Evolutionary conservation across 139 green algal genomes (phyloP), one percentile per base, ranked within the genome.

Genomic region (Coelastrella sp.): DNA sequence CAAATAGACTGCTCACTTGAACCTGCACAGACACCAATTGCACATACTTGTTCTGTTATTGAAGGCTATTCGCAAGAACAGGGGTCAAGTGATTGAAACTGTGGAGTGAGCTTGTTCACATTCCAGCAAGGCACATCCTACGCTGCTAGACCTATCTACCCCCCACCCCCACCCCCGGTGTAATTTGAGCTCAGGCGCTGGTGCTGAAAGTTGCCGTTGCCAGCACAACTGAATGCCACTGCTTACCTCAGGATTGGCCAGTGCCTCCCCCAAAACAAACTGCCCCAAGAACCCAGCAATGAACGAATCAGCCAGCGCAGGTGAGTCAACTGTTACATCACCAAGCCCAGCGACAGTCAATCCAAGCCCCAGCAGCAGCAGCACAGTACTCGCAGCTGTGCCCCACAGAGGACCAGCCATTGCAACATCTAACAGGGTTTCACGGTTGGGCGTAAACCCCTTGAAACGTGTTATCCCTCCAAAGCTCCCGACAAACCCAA

Each of bases 391-490:
- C 21, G 85, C 89, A 4, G 87, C 85, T 5, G 64, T 69, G 21
- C 94, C 93, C 23, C 79, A 67, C 11, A 90, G 35, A 19, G 94
- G 92, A 3, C 94, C 94, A 38, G 89, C 86, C 5, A 88, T 81
- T 35, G 91, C 74, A 15, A 95, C 69, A 5, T 88, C 69, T 23
- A 90, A 66, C 51, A 81, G 69, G 34, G 68, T 72, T 27, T 48
- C 30, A n/a, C 67, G 50, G 81, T 90, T 73, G 30, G 81, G 81
- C 59, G 87, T 77, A 30, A 88, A 88, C 50, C 78, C 78, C 78
- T 84, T 79, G 71, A 98, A 90, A 53, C 94, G 88, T 0, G 94
- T 98, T 79, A 98, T 94, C 66, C 89, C 90, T 19, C 95, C 95
- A 87, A 98, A 97, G 75, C 79, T 92, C 45, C 95, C 94, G 38